Conservation (phyloP, 2,329 filamentous ascomycete species). For the Talaromyces sp. region DNA sequence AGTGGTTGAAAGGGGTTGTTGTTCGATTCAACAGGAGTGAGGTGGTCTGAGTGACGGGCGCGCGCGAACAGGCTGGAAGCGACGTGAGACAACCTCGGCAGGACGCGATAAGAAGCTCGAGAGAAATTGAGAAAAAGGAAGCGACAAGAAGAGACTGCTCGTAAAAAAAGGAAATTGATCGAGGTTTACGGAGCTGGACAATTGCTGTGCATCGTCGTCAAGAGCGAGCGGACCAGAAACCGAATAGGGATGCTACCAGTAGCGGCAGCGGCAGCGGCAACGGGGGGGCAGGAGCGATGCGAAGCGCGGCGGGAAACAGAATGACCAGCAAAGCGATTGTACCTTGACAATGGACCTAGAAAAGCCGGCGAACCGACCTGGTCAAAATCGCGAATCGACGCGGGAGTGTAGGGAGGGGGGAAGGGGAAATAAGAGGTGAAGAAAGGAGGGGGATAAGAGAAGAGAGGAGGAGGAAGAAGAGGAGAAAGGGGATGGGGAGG, state of each 20-base stretch:
- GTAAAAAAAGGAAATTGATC: not conserved
- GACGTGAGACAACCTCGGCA: not conserved
- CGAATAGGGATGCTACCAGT: slow-evolving; percentile 1
- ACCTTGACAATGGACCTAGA: slow-evolving; percentile 12
- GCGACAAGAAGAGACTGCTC: not conserved
- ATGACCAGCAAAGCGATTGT: not conserved
- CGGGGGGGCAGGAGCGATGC: slow-evolving; percentile 1
- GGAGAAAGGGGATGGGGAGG: slow-evolving; percentile 10
- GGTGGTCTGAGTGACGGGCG: slow-evolving; percentile 10
- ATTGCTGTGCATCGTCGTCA: slow-evolving; percentile 11
- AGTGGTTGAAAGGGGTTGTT: slow-evolving; percentile 3
- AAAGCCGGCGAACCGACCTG: slow-evolving; percentile 17
- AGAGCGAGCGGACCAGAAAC: not conserved
- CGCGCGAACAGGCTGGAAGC: slow-evolving; percentile 7
- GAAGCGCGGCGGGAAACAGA: not conserved
- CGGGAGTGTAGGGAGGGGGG: slow-evolving; percentile 18
- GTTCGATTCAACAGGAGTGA: not conserved
- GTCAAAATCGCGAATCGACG: slow-evolving; percentile 21
- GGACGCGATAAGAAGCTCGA: not conserved
- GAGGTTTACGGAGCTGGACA: slow-evolving; percentile 2
- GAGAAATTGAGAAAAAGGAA: not conserved
- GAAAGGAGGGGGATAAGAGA: slow-evolving; percentile 11
- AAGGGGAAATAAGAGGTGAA: slow-evolving; percentile 17
- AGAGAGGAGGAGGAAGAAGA: slow-evolving; percentile 9
- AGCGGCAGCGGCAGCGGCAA: not conserved